Conservation (phyloP, 352 stramenopile genomes). For the Nannochloropsis limnetica region DNA sequence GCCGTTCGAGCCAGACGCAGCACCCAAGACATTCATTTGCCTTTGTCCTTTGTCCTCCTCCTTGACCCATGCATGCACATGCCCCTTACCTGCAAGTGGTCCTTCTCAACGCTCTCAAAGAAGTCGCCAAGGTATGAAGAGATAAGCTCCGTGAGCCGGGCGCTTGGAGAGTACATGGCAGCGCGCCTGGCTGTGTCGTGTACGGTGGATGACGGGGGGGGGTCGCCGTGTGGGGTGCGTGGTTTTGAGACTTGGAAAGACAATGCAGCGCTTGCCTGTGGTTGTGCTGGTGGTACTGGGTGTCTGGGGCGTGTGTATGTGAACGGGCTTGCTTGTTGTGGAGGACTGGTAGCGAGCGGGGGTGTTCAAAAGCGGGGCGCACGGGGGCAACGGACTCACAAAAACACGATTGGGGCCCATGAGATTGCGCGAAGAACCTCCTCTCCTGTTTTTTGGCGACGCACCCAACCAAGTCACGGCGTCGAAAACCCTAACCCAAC, state of each 20-base stretch:
- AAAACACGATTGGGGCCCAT: too few species aligned
- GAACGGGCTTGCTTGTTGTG: background rate
- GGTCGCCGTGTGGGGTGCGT: background rate
- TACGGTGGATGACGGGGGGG: background rate
- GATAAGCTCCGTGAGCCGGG: slow-evolving; percentile 17
- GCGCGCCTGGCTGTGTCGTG: background rate
- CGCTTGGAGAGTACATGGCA: slow-evolving; percentile 30
- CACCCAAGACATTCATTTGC: background rate
- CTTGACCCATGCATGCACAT: background rate
- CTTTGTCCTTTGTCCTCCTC: background rate
- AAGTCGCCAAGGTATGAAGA: slow-evolving; percentile 15
- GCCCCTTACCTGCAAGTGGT: slow-evolving; percentile 16
- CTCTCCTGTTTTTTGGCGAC: background rate
- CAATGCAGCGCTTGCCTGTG: background rate
- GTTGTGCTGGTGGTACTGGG: background rate
- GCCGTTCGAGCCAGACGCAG: background rate
- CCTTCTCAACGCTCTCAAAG: background rate
- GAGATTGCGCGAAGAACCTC: too few species aligned
- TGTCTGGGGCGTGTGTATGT: background rate
- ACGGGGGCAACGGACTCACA: too few species aligned
- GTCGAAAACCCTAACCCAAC: background rate
- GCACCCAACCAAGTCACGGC: too few species aligned
- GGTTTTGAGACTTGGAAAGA: background rate
- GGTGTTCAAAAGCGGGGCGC: too few species aligned
- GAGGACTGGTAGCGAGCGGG: background rate